Percentiles rank a stretch among this genome's conserved stretches.
Evolutionary conservation across 2,329 filamentous ascomycete species (phyloP).

Genomic region (Talaromyces pinophilus): DNA sequence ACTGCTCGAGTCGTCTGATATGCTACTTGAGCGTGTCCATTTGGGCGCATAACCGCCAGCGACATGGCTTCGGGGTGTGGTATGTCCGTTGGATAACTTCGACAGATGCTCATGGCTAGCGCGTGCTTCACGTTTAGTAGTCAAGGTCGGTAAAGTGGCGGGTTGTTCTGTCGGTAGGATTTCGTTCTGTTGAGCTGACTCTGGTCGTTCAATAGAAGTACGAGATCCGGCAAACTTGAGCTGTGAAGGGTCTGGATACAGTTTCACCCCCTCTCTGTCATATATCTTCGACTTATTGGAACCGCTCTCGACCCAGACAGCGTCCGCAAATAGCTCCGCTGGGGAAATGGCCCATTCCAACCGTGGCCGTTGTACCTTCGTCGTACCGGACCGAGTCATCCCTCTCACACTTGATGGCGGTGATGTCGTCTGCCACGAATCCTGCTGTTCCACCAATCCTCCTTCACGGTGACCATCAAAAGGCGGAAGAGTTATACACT

Average conservation of each 20-base stretch:
- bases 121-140: slow-evolving; percentile 45
- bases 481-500: slow-evolving; percentile 48
- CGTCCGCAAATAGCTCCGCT: slow-evolving; percentile 83
- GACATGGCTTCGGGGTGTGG: slow-evolving; percentile 31
- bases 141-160: slow-evolving; percentile 45
- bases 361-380: slow-evolving; percentile 68
- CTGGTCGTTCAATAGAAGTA: slow-evolving; percentile 24
- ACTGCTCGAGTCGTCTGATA: slow-evolving; percentile 61
- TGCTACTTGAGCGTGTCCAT: slow-evolving; percentile 54
- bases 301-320: slow-evolving; percentile 83
- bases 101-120: slow-evolving; percentile 59
- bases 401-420: slow-evolving; percentile 45
- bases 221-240: slow-evolving; percentile 30
- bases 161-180: slow-evolving; percentile 24
- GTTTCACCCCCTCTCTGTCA: slow-evolving; percentile 71
- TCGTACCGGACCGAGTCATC: slow-evolving; percentile 45
- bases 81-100: slow-evolving; percentile 59
- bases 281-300: slow-evolving; percentile 80
- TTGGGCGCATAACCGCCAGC: slow-evolving; percentile 51
- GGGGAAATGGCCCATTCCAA: slow-evolving; percentile 84
- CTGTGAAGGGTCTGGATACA: slow-evolving; percentile 53
- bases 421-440: slow-evolving; percentile 34
- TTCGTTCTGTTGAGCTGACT: not conserved
- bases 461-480: slow-evolving; percentile 36
- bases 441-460: slow-evolving; percentile 25